Evolutionary conservation across 108 stramenopile species (phyloP), one percentile per base, ranked within the genome.

Genomic region (Conticribra guillardii): DNA sequence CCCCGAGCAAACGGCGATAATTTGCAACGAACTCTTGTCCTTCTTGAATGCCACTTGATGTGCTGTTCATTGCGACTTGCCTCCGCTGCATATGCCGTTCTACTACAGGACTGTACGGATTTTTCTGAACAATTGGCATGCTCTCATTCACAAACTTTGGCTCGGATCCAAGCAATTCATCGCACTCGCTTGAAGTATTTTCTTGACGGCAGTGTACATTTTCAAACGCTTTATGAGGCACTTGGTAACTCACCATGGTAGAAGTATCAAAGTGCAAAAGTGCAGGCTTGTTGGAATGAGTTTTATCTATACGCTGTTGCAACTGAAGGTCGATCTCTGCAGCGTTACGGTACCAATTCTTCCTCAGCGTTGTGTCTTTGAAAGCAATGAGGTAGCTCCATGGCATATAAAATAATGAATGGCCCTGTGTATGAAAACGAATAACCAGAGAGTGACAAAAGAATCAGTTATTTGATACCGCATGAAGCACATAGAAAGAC

Each of bases 381-480:
- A 87, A 86, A 2, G 89, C 86, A 16, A 85, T 82, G 18, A 85
- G 54, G 59, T 55, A 75, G 30, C 71, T 75, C 92, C 92, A 90
- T 11, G 88, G 85, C 54, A 29, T 49, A 18, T 57, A 48, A 34
- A 90, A 90, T 24, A 81, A 66, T 28, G 80, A 74, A 47, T 87
- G 87, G 28, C 62, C 69, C 74, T 89, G 57, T 5, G 53, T 45
- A 70, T 29, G 44, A 56, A 47, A 28, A 62, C n/a, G 26, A 60
- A 26, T 14, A n/a, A n/a, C n/a, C n/a, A n/a, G n/a, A n/a, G 37
- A 41, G 11, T 41, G 37, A 41, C 37, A 41, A 41, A 11, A 41
- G 11, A 17, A n/a, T 0, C 4, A 2, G 32, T 23, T 23, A 22
- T 45, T 41, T 31, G n/a, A 0, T 34, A 0, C 22, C 5, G 30